Base-by-base conservation (phyloP, 2,329 filamentous ascomycete species). In the Calonectria pauciramosa region DNA sequence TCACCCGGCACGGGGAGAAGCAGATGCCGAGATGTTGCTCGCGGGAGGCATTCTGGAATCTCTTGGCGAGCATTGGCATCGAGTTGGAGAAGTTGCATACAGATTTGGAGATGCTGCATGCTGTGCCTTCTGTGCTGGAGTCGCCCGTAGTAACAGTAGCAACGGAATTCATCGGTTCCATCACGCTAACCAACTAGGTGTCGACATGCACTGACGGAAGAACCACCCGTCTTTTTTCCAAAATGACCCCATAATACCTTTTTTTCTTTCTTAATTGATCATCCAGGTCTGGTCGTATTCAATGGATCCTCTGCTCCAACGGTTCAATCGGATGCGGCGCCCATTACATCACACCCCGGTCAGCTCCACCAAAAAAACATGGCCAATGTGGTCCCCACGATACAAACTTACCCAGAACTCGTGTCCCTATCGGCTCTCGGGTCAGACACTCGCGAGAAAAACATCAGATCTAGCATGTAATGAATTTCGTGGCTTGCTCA, bases 391-490 rank as follows among this genome's bases (percentile, higher is more conserved):
- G 30, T 69, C 67, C 41, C 52, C 32, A n/a, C 67, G 63, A 72
- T 60, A 63, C 41, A 56, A 44, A 68, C 32, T 30, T 38, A n/a
- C 34, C 34, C 34, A 41, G 60, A 51, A 60, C 47, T 44, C 16
- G 44, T 41, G 54, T 20, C 51, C 34, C 44, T 34, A 56, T 69
- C 56, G 65, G 34, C 26, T 38, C 51, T 73, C 71, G 71, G 71
- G 47, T 26, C 63, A 73, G 56, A 56, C 66, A 11, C 28, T 52
- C 66, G 66, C 71, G 71, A 73, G 71, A 56, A 38, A 41, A 64
- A 38, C 38, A 63, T 63, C 56, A 63, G 56, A 63, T 63, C 56
- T 28, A 9, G 36, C 23, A 23, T 63, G 23, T 13, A 26, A 34
- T 23, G 30, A 4, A 5, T 59, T 51, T 34, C 32, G 38, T 38